phyloP scores from a whole-genome alignment of 176 grass and related monocot genomes.

The Oryza officinalis region DNA sequence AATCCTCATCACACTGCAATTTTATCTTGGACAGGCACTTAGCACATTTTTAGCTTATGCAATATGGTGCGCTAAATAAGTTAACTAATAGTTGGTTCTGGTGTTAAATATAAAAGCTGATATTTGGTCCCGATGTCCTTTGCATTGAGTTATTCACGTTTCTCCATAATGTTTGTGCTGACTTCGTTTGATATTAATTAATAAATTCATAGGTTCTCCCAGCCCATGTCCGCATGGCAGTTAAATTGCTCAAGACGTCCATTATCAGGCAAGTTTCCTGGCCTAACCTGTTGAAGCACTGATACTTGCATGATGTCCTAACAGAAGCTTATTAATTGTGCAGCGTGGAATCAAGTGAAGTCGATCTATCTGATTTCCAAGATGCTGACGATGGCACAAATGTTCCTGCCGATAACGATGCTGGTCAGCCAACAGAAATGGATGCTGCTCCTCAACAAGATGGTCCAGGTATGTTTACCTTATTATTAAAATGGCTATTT shows the following conservation, averaged over 20 bases:
- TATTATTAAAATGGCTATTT: background rate
- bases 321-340: slow-evolving; percentile 30
- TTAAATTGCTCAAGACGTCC: slow-evolving; percentile 95
- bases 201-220: slow-evolving; percentile 70
- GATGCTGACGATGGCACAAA: slow-evolving; percentile 54
- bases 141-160: background rate
- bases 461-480: slow-evolving; percentile 45
- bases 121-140: background rate
- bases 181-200: slow-evolving; percentile 5
- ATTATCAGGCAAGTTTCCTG: slow-evolving; percentile 71
- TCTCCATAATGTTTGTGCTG: slow-evolving; percentile 6
- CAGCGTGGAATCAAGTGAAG: slow-evolving; percentile 98
- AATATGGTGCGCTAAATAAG: slow-evolving; percentile 1
- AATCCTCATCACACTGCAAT: background rate
- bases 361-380: slow-evolving; percentile 99
- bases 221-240: slow-evolving; percentile 86
- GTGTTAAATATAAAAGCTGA: background rate
- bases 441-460: slow-evolving; percentile 44
- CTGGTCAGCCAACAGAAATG: slow-evolving; percentile 28
- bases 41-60: slow-evolving; percentile 20
- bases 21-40: background rate
- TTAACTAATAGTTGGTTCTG: background rate
- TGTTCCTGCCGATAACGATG: slow-evolving; percentile 39
- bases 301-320: slow-evolving; percentile 26
- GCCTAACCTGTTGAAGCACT: slow-evolving; percentile 1